phyloP scores from a whole-genome alignment of 2,329 filamentous ascomycete species.

The Nemania sp. region DNA sequence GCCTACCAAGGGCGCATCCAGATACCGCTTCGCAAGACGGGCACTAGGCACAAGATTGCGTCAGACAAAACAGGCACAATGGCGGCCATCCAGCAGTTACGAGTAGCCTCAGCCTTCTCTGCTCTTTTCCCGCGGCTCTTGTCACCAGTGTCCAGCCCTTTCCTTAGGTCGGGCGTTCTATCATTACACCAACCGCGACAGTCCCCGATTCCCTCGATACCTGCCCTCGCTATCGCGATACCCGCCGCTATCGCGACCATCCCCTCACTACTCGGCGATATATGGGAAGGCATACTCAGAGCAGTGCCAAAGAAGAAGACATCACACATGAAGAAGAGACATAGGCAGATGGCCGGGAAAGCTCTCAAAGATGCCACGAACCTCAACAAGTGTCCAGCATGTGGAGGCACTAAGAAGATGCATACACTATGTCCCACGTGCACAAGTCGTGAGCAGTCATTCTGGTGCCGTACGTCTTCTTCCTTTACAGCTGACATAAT shows the following conservation, averaged over 20 bases:
- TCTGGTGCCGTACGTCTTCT: neutral
- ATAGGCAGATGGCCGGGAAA: constrained; percentile 94
- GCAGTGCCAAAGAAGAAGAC: constrained; percentile 99
- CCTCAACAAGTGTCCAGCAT: constrained; percentile 86
- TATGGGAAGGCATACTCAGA: constrained; percentile 90
- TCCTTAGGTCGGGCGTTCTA: constrained; percentile 48
- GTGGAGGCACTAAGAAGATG: constrained; percentile 83
- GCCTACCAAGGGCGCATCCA: constrained; percentile 13
- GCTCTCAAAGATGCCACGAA: constrained; percentile 86
- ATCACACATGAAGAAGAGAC: constrained; percentile 91
- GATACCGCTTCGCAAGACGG: constrained; percentile 2
- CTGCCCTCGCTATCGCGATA: constrained; percentile 59
- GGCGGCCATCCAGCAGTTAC: constrained; percentile 48
- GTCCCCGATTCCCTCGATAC: constrained; percentile 50
- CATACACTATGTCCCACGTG: constrained; percentile 89
- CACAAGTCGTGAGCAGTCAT: constrained; percentile 68
- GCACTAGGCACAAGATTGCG: too few species aligned
- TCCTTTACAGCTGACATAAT: neutral
- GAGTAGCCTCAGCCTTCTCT: constrained; percentile 45
- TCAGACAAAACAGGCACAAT: constrained; percentile 40
- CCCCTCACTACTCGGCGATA: constrained; percentile 71
- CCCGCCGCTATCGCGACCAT: constrained; percentile 65
- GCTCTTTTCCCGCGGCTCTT: constrained; percentile 61
- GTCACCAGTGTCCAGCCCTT: constrained; percentile 45
- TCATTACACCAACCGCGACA: constrained; percentile 46